Evolutionary conservation across 2,329 filamentous ascomycete species (phyloP), one percentile per base, ranked within the genome.

Genomic region (Rhexocercosporidium sp.): DNA sequence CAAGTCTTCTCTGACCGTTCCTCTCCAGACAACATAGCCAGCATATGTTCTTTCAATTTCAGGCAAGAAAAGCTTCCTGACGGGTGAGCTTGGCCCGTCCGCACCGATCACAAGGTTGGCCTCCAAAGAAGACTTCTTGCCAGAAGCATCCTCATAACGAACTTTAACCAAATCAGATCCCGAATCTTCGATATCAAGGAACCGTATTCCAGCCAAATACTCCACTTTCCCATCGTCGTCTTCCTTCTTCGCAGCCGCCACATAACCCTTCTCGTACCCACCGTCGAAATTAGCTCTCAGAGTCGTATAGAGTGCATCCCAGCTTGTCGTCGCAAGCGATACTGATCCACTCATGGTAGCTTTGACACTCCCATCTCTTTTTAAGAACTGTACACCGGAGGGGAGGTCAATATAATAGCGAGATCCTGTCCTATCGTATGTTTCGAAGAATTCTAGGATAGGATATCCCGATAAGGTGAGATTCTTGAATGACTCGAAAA

Each of bases 251-350:
- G 34, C 8, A 1, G 8, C 34, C 3, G 9, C 27, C 39, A 7
- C 27, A 25, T 3, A 11, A n/a, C 9, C 37, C 14, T 37, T 49
- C 22, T 59, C 66, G 12, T 53, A 34, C 14, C 67, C 16, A 12
- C 69, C 69, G 56, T 69, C 69, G 44, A 72, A 71, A 39, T 66
- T 67, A 12, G 69, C 66, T 22, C 69, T 57, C 25, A 72, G 34
- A 12, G 47, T 44, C 29, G 62, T 59, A 51, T 72, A 71, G 7
- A 72, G 47, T 1, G 65, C 20, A 22, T 66, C 63, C 71, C 71
- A 71, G 34, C 34, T 37, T 11, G 34, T 11, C 9, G 8, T 37
- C 34, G 34, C 3, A 37, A 11, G 9, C 34, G 34, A 6, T 11
- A 7, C 12, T 37, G 4, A 11, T 37, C n/a, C n/a, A 37, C 2